Evolutionary conservation across 148 eudicot species (phyloP), one percentile per base, ranked within the genome.

Genomic region (Pouteria glomerata): DNA sequence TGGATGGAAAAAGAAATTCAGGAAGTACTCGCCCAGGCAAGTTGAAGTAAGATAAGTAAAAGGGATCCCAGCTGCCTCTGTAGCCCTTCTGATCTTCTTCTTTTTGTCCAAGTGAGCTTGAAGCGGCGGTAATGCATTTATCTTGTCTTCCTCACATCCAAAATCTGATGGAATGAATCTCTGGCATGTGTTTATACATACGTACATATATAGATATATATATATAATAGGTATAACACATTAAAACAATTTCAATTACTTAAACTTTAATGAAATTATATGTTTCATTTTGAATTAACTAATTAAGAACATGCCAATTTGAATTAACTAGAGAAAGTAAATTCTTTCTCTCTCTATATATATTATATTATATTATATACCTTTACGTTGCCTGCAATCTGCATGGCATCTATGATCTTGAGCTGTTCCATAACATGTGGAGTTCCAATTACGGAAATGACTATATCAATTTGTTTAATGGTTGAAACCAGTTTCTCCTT

Each of bases 101-200:
- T 63, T 73, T 14, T 23, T 63, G 19, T 73, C 61, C 16, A 73
- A 69, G 26, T 6, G 23, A 27, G 58, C 69, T 73, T 73, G 75
- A 51, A 63, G 63, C 24, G 75, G 61, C 14, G 75, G 75, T 2
- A 73, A 59, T 13, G 2, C 69, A 50, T 11, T 73, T 23, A 50
- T 63, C 7, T 24, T 63, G 34, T 63, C 75, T 34, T 62, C 75
- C 1, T 73, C 68, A 15, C 34, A 14, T 8, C 75, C 75, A 51
- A 73, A 73, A 13, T 73, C 75, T 50, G 75, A 73, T 35, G 75
- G 75, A 39, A 73, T 51, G 69, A 73, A 73, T 42, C 75, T 63
- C 75, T 73, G 68, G 6, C 10, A 24, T 4, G 21, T 18, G 8
- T n/a, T n/a, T n/a, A 67, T 16, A 24, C 18, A 64, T 8, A 19